Conservation (phyloP, 306 rosid genomes). For the Vigna nakashimae region DNA sequence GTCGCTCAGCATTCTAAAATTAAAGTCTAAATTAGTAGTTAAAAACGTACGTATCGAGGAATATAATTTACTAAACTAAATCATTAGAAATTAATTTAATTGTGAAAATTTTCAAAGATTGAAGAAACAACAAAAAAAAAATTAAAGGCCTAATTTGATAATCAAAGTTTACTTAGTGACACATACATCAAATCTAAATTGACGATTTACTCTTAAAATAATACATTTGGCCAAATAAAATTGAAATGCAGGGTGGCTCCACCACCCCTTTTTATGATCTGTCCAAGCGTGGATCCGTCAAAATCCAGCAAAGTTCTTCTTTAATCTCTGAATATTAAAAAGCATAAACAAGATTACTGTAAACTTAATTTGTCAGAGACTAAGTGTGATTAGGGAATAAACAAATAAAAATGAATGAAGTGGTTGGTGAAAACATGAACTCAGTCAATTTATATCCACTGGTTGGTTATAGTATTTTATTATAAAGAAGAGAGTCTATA, state of each 20-base stretch:
- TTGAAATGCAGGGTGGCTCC: neutral
- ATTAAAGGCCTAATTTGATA: too few species aligned
- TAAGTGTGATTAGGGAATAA: neutral
- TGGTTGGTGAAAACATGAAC: neutral
- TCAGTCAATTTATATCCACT: neutral
- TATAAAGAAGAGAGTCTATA: neutral
- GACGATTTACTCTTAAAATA: too few species aligned
- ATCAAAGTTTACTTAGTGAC: too few species aligned
- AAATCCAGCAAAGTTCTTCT: neutral
- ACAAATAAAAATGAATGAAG: neutral
- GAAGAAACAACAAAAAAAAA: too few species aligned
- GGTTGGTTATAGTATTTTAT: constrained; percentile 15
- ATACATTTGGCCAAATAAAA: neutral
- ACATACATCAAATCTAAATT: too few species aligned
- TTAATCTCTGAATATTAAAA: neutral
- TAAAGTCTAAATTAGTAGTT: neutral
- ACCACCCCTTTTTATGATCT: neutral
- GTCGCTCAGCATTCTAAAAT: neutral
- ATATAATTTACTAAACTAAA: too few species aligned
- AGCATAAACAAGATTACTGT: neutral
- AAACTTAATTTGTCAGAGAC: constrained; percentile 36
- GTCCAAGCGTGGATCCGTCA: neutral
- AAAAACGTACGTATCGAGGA: neutral
- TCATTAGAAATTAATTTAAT: too few species aligned
- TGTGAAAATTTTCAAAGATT: too few species aligned